These are phyloP conservation scores for Pseudocercospora fijiensis DNA, from an alignment of 2,329 filamentous ascomycete genomes.

Conservation along the genomic window DNA sequence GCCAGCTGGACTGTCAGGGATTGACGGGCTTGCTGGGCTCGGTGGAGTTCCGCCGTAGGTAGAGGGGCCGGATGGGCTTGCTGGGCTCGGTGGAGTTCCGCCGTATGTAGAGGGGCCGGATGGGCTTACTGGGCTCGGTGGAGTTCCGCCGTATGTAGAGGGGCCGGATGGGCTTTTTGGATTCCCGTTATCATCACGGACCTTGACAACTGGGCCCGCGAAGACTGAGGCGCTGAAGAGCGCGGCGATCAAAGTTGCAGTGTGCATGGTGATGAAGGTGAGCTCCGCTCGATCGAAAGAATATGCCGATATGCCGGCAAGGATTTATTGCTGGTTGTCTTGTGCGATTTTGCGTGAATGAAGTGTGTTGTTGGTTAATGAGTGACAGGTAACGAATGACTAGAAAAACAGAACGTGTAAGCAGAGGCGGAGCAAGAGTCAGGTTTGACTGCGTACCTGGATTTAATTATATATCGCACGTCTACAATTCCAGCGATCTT, in stretches of 20 bases:
- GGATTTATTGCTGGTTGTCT: neutral
- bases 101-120: no score
- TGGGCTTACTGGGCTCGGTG: no score
- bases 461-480: slow-evolving; percentile 10
- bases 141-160: no score
- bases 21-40: no score
- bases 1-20: no score
- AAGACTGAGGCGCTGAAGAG: slow-evolving; percentile 15
- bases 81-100: no score
- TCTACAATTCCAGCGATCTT: neutral
- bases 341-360: neutral
- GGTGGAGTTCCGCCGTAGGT: no score
- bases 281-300: neutral
- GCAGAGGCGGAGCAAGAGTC: neutral
- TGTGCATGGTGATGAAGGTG: neutral
- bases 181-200: no score
- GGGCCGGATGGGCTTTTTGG: no score
- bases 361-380: slow-evolving; percentile 11
- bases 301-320: neutral
- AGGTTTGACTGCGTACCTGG: slow-evolving; percentile 8
- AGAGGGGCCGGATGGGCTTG: no score
- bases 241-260: slow-evolving; percentile 9
- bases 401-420: slow-evolving; percentile 3
- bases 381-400: slow-evolving; percentile 14
- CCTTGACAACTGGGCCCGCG: slow-evolving; percentile 1